These are phyloP conservation scores for Trichoderma breve DNA, from an alignment of 2,329 filamentous ascomycete species.

Conservation along the genomic window DNA sequence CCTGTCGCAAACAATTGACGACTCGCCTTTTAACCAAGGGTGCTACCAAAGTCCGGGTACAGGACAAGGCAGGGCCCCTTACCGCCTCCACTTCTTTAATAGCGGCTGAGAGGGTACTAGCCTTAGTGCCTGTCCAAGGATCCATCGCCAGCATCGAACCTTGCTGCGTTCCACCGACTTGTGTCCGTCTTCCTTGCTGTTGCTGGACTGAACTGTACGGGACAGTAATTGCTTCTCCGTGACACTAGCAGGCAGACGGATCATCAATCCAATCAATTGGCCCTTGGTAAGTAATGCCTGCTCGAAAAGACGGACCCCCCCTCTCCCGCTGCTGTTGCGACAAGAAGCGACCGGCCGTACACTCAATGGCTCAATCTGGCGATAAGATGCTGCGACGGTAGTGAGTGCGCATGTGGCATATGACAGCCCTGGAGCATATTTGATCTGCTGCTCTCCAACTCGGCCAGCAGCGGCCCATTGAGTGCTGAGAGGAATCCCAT, in stretches of 20 bases:
- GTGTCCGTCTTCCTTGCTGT: neutral
- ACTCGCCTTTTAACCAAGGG: neutral
- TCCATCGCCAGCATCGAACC: neutral
- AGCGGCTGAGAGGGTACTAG: neutral
- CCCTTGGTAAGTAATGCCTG: neutral
- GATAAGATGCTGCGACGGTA: neutral
- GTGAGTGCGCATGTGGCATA: neutral
- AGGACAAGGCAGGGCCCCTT: neutral
- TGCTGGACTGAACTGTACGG: neutral
- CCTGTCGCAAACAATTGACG: conserved; percentile 12
- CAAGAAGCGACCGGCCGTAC: neutral
- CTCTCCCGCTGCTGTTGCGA: neutral
- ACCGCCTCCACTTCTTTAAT: neutral
- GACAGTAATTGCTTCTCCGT: neutral
- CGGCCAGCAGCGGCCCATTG: neutral
- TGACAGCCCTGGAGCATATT: too few species aligned
- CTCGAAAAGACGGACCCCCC: neutral
- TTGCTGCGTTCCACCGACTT: neutral
- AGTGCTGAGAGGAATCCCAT: neutral
- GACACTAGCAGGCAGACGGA: neutral
- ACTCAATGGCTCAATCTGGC: neutral
- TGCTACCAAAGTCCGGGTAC: neutral
- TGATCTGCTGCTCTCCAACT: neutral
- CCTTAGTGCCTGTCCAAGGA: neutral
- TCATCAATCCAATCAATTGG: neutral